Percentiles rank a stretch among this genome's conserved stretches.
Evolutionary conservation across 805 yeast genomes (phyloP).

Genomic region (Candida tibetensis): DNA sequence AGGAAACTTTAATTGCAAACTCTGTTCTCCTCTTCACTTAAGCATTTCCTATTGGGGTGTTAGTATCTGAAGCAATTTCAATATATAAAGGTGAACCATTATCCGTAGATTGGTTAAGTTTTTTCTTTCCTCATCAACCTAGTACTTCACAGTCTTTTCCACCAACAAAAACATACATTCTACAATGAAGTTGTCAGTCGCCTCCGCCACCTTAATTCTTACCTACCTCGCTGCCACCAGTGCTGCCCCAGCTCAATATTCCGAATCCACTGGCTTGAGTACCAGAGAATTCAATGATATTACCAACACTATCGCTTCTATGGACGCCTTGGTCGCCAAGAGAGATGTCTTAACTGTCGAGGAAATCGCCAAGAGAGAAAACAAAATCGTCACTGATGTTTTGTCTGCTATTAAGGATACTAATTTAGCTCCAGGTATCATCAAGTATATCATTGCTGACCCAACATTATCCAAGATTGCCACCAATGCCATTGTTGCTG

Average conservation of each 20-base stretch:
- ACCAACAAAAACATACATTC: background rate
- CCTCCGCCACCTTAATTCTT: conserved; percentile 9
- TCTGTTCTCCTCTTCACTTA: conserved; percentile 1
- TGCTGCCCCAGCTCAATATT: conserved; percentile 14
- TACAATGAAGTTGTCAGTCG: conserved; percentile 12
- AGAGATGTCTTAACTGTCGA: conserved; percentile 21
- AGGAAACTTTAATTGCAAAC: background rate
- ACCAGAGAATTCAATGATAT: conserved; percentile 19
- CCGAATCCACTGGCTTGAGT: conserved; percentile 18
- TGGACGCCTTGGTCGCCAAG: conserved; percentile 29
- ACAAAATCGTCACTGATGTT: conserved; percentile 39
- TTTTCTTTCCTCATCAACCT: conserved; percentile 1
- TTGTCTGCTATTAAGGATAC: conserved; percentile 37
- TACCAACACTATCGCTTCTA: conserved; percentile 24
- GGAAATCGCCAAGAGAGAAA: conserved; percentile 36
- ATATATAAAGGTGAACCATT: conserved; percentile 2
- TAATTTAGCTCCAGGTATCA: conserved; percentile 34
- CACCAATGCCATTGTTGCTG: conserved; percentile 23
- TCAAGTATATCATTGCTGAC: conserved; percentile 32
- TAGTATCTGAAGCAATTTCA: background rate
- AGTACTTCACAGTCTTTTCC: conserved; percentile 3
- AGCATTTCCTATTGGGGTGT: conserved; percentile 1
- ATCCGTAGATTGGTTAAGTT: background rate
- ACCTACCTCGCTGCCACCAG: conserved; percentile 17
- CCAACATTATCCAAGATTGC: conserved; percentile 29